These are phyloP conservation scores for Afroboletus lepidellus DNA, from an alignment of 1,284 basidiomycete genomes.

Conservation along the genomic window DNA sequence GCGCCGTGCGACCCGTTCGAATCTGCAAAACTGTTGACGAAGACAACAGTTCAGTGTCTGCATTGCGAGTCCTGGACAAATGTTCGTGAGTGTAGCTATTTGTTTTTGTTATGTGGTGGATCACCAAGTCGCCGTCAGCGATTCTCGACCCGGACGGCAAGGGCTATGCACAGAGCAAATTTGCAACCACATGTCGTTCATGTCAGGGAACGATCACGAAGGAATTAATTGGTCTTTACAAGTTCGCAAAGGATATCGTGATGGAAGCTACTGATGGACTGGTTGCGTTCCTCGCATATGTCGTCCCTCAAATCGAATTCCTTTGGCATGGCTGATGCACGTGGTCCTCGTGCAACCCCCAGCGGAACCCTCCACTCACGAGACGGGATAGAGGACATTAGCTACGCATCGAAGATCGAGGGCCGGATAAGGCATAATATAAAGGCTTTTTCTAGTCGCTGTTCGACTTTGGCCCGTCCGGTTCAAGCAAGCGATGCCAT, in stretches of 20 bases:
- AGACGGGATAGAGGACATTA: neutral
- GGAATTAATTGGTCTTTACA: constrained; percentile 29
- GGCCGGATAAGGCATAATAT: neutral
- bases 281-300: constrained; percentile 1
- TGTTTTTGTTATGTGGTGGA: neutral
- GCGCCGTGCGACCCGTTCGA: constrained; percentile 35
- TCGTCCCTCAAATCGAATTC: neutral
- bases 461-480: neutral
- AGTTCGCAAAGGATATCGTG: constrained; percentile 29
- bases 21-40: constrained; percentile 4
- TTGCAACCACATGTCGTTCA: constrained; percentile 22
- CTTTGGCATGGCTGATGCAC: neutral
- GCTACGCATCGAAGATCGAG: constrained; percentile 26
- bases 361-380: constrained; percentile 9
- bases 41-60: constrained; percentile 9
- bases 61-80: neutral
- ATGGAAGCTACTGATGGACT: neutral
- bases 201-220: constrained; percentile 30
- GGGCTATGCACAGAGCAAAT: constrained; percentile 38
- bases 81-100: constrained; percentile 7
- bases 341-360: neutral
- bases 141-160: constrained; percentile 11
- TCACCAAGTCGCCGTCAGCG: constrained; percentile 17
- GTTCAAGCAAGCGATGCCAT: constrained; percentile 2
- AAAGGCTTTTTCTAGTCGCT: neutral